These are phyloP conservation scores for Euptelea pleiosperma DNA, from an alignment of 164 flowering plant genomes.

Conservation along the genomic window DNA sequence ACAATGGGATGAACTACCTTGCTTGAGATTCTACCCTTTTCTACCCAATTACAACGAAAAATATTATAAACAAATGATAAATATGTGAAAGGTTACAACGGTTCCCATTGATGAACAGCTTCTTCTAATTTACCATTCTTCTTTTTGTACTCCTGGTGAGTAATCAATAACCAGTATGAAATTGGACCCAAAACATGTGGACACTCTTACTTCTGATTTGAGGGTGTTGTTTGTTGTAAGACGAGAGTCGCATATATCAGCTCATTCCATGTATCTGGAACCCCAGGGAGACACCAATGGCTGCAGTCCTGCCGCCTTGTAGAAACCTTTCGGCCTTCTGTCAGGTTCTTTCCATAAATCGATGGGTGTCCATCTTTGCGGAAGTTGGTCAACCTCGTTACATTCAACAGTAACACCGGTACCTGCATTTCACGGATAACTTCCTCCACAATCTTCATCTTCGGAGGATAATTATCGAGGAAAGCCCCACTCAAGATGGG, in stretches of 20 bases:
- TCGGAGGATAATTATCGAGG: constrained; percentile 66
- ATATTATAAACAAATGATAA: too few species aligned
- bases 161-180: background rate
- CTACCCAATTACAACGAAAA: too few species aligned
- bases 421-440: constrained; percentile 51
- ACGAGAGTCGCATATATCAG: constrained; percentile 62
- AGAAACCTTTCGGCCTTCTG: constrained; percentile 46
- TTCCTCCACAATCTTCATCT: constrained; percentile 87
- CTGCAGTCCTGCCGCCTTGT: constrained; percentile 79
- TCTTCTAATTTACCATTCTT: too few species aligned
- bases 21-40: too few species aligned
- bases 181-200: background rate
- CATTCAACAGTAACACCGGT: constrained; percentile 64
- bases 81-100: too few species aligned
- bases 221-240: constrained; percentile 12
- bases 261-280: constrained; percentile 99
- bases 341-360: constrained; percentile 52
- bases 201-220: background rate
- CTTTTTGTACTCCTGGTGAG: too few species aligned
- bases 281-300: constrained; percentile 99
- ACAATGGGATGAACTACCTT: too few species aligned
- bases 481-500: constrained; percentile 57
- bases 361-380: constrained; percentile 97
- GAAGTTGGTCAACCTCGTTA: constrained; percentile 74
- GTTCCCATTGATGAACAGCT: too few species aligned